Conservation (phyloP, 176 grass and related monocot species). For the Bonia amplexicaulis region DNA sequence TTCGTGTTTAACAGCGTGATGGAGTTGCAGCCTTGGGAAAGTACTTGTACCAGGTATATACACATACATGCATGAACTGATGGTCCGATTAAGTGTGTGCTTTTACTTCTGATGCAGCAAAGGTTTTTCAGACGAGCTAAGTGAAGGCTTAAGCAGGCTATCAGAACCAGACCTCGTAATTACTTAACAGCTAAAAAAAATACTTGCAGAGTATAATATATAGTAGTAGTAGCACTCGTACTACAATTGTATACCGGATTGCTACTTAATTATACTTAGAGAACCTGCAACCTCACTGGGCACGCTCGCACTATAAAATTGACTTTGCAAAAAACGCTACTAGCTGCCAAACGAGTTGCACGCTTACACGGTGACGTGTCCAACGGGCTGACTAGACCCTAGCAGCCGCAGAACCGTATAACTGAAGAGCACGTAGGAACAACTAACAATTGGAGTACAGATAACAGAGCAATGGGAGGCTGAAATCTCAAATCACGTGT, state of each 20-base stretch:
- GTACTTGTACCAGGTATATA: too few relatives aligned
- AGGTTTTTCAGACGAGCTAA: neutral
- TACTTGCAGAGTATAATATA: too few relatives aligned
- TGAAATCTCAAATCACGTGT: neutral
- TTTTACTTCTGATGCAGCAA: too few relatives aligned
- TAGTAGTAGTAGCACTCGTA: too few relatives aligned
- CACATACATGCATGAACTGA: too few relatives aligned
- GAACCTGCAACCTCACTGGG: too few relatives aligned
- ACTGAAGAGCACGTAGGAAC: neutral
- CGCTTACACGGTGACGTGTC: conserved; percentile 27
- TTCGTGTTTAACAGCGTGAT: too few relatives aligned
- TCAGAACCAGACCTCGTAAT: neutral
- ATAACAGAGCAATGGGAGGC: neutral
- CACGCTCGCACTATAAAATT: neutral
- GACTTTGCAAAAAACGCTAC: neutral
- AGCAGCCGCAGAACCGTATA: neutral
- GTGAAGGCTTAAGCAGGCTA: neutral
- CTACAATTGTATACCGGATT: neutral
- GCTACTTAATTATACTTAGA: neutral
- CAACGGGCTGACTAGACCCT: neutral
- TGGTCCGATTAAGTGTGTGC: too few relatives aligned
- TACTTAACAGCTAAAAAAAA: neutral
- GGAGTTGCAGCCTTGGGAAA: too few relatives aligned
- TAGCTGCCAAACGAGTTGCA: conserved; percentile 30
- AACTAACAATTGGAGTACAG: neutral